Evolutionary conservation across 1,139 yeast genomes (phyloP).

Genomic region (Sugiyamaella neomexicana): DNA sequence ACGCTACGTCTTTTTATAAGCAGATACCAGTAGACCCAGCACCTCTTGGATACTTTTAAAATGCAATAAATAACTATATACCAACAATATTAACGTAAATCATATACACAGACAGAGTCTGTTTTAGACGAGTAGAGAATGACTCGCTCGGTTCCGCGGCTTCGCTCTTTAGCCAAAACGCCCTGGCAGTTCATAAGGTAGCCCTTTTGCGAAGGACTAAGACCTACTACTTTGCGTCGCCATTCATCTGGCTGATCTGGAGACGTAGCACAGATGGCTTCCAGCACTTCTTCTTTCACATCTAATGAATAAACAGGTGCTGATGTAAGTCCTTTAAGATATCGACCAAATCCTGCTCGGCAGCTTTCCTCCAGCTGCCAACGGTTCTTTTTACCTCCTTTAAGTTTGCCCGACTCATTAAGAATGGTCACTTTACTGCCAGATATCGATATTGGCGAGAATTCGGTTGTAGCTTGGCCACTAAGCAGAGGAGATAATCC

Average conservation of each 20-base stretch:
- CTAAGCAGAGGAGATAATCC: constrained; percentile 5
- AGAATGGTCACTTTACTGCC: constrained; percentile 33
- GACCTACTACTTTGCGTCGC: constrained; percentile 76
- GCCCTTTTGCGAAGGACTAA: constrained; percentile 69
- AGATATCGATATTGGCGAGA: constrained; percentile 4
- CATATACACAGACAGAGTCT: constrained; percentile 66
- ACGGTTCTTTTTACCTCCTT: constrained; percentile 71
- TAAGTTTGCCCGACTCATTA: constrained; percentile 51
- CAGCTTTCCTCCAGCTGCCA: constrained; percentile 82
- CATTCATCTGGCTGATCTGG: constrained; percentile 83
- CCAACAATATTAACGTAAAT: constrained; percentile 34
- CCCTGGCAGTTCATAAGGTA: constrained; percentile 72
- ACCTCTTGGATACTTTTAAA: too few species aligned
- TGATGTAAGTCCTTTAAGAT: constrained; percentile 51
- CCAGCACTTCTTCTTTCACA: constrained; percentile 75
- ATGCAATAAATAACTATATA: too few species aligned
- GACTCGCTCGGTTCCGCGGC: constrained; percentile 72
- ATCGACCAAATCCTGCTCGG: constrained; percentile 55
- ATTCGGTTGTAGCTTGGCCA: constrained; percentile 1
- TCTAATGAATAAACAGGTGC: constrained; percentile 80
- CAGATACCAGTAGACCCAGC: too few species aligned
- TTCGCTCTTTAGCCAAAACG: constrained; percentile 67
- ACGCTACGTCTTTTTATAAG: too few species aligned
- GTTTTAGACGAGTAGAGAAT: constrained; percentile 72
- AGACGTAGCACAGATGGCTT: constrained; percentile 76